These are phyloP conservation scores for Leishmania martiniquensis DNA, from an alignment of 208 protist species.

Conservation along the genomic window DNA sequence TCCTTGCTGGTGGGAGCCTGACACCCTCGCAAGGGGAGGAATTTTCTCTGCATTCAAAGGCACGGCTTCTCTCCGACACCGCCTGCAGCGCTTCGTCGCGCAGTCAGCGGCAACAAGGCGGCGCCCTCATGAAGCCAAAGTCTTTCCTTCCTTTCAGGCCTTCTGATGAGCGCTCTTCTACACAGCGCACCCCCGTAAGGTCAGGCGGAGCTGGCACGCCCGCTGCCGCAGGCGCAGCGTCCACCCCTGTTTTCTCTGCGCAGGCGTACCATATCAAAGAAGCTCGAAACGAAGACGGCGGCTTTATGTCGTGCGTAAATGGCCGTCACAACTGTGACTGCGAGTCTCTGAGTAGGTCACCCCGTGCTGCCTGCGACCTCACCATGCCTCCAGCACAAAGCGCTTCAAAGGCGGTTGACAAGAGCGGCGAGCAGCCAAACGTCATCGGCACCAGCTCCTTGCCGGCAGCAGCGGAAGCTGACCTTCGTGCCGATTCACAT, in stretches of 20 bases:
- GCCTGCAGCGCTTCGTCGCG: neutral
- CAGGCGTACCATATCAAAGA: neutral
- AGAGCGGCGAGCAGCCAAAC: neutral
- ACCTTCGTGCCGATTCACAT: neutral
- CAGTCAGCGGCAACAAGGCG: neutral
- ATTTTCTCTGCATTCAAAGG: neutral
- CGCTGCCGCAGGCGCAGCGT: neutral
- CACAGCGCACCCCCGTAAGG: neutral
- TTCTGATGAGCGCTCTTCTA: neutral
- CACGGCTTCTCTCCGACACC: neutral
- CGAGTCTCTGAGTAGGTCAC: neutral
- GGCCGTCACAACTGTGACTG: neutral
- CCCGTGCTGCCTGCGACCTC: neutral
- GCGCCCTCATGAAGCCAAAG: neutral
- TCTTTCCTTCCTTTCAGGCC: constrained; percentile 10
- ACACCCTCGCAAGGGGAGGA: neutral
- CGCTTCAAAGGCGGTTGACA: neutral
- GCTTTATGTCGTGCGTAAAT: neutral
- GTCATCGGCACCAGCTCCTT: no score
- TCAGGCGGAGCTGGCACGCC: neutral
- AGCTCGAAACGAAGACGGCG: neutral
- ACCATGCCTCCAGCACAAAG: neutral
- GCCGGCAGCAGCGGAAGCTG: no score
- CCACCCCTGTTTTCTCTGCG: neutral
- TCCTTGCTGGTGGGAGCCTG: neutral